phyloP scores from a whole-genome alignment of 2,329 filamentous ascomycete species.

The Penicillium polonicum region DNA sequence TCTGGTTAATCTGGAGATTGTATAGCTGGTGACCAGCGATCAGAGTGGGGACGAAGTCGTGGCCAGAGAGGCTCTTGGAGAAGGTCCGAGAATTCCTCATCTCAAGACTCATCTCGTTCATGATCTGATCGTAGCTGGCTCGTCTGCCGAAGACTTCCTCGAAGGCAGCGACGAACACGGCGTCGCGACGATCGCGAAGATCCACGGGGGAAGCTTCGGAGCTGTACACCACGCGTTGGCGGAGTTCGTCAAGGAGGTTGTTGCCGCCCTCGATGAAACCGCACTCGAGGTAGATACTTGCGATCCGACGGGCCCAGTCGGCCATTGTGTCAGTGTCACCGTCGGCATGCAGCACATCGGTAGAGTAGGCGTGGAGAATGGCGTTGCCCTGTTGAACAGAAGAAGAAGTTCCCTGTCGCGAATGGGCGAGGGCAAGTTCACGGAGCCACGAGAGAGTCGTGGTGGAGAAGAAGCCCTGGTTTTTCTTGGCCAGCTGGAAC shows the following conservation, averaged over 20 bases:
- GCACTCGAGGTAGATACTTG: slow-evolving; percentile 47
- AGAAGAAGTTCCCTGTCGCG: slow-evolving; percentile 41
- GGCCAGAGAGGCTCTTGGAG: slow-evolving; percentile 32
- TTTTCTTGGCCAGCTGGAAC: slow-evolving; percentile 45
- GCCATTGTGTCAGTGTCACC: slow-evolving; percentile 47
- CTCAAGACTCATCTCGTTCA: slow-evolving; percentile 47
- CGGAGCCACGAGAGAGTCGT: slow-evolving; percentile 46
- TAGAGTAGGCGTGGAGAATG: slow-evolving; percentile 43
- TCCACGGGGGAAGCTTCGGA: slow-evolving; percentile 34
- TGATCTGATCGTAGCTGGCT: slow-evolving; percentile 40
- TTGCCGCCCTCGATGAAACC: slow-evolving; percentile 44
- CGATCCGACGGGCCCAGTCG: slow-evolving; percentile 49
- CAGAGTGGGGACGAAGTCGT: slow-evolving; percentile 36
- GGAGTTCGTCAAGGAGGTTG: slow-evolving; percentile 48
- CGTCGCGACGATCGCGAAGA: slow-evolving; percentile 38
- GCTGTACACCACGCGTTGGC: slow-evolving; percentile 51
- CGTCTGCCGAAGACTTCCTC: slow-evolving; percentile 44
- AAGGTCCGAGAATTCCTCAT: slow-evolving; percentile 44
- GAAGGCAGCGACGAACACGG: slow-evolving; percentile 49
- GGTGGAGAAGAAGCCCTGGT: slow-evolving; percentile 49
- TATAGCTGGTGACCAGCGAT: slow-evolving; percentile 32
- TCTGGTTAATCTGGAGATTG: slow-evolving; percentile 33
- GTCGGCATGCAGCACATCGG: slow-evolving; percentile 43
- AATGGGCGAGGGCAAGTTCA: slow-evolving; percentile 47
- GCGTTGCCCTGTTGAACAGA: slow-evolving; percentile 39